A percentile compares a stretch with the other conserved stretches of the same genome.
phyloP scores from a whole-genome alignment of 345 rosid genomes.

The Populus deltoides region DNA sequence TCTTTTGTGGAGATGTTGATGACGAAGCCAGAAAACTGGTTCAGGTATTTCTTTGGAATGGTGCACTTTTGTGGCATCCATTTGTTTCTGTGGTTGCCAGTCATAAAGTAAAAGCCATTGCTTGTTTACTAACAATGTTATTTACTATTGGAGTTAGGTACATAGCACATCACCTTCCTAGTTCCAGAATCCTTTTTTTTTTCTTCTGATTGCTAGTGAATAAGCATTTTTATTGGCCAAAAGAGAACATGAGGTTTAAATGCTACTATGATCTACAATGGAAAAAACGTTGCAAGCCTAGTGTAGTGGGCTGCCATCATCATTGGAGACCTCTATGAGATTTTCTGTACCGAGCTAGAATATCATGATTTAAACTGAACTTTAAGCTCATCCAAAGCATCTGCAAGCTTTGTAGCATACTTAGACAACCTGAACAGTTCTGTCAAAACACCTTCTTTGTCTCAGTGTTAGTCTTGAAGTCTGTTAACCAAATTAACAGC shows the following conservation, averaged over 20 bases:
- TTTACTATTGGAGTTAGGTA: background rate
- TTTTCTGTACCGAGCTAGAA: background rate
- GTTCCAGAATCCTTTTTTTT: background rate
- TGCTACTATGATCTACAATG: background rate
- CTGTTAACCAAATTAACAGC: background rate
- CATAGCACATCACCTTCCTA: background rate
- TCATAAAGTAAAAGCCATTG: background rate
- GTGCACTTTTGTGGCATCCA: no score
- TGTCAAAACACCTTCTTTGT: background rate
- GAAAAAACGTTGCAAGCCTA: background rate
- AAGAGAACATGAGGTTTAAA: background rate
- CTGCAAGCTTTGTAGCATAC: background rate
- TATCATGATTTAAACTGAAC: background rate
- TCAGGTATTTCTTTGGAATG: constrained; percentile 44
- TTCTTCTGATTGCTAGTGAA: background rate
- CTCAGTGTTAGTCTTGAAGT: background rate
- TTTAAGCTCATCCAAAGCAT: background rate
- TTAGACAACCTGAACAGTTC: background rate
- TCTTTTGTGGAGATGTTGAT: constrained; percentile 85
- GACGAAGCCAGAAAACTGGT: constrained; percentile 75
- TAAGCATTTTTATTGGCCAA: background rate
- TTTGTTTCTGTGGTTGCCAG: background rate
- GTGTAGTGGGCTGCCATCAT: background rate
- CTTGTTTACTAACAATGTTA: background rate
- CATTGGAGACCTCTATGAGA: background rate